phyloP scores from a whole-genome alignment of 2,329 filamentous ascomycete genomes.

The Aspergillus caelatus region DNA sequence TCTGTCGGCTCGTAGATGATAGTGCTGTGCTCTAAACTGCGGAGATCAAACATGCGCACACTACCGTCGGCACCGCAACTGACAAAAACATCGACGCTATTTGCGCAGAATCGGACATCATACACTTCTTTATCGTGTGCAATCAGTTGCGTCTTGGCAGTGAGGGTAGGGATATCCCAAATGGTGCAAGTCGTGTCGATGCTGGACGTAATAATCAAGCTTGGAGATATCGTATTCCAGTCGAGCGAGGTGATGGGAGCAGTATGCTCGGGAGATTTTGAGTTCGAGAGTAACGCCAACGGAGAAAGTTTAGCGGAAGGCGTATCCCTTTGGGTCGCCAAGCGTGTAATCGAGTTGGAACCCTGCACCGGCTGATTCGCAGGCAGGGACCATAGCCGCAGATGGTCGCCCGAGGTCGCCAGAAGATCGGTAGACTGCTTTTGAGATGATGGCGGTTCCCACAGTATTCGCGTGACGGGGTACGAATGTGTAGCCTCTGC shows the following conservation, averaged over 20 bases:
- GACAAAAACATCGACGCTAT: slow-evolving; percentile 98
- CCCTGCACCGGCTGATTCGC: slow-evolving; percentile 60
- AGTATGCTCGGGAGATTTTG: slow-evolving; percentile 97
- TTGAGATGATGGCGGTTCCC: slow-evolving; percentile 92
- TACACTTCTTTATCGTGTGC: slow-evolving; percentile 99
- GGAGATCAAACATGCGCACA: slow-evolving; percentile 96
- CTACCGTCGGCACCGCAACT: slow-evolving; percentile 97
- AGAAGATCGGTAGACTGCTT: slow-evolving; percentile 95
- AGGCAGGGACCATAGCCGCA: slow-evolving; percentile 91
- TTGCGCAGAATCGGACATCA: slow-evolving; percentile 96
- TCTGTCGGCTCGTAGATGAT: slow-evolving; percentile 98
- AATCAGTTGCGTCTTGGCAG: slow-evolving; percentile 96
- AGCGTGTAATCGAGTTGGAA: slow-evolving; percentile 70
- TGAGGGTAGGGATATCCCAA: slow-evolving; percentile 97
- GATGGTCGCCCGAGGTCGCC: slow-evolving; percentile 91
- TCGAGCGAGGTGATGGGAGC: slow-evolving; percentile 94
- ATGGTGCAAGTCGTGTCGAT: slow-evolving; percentile 99
- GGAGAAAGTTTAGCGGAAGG: slow-evolving; percentile 84
- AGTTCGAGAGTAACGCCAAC: slow-evolving; percentile 90
- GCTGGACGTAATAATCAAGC: slow-evolving; percentile 96
- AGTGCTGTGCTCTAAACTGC: slow-evolving; percentile 94
- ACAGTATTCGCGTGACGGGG: slow-evolving; percentile 90
- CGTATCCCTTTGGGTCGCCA: slow-evolving; percentile 62
- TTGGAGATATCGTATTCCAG: slow-evolving; percentile 97
- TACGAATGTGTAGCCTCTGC: slow-evolving; percentile 98